Evolutionary conservation across 1,139 yeast genomes (phyloP), one percentile per base, ranked within the genome.

Genomic region (Hemisphaericaspora lyxosophila): DNA sequence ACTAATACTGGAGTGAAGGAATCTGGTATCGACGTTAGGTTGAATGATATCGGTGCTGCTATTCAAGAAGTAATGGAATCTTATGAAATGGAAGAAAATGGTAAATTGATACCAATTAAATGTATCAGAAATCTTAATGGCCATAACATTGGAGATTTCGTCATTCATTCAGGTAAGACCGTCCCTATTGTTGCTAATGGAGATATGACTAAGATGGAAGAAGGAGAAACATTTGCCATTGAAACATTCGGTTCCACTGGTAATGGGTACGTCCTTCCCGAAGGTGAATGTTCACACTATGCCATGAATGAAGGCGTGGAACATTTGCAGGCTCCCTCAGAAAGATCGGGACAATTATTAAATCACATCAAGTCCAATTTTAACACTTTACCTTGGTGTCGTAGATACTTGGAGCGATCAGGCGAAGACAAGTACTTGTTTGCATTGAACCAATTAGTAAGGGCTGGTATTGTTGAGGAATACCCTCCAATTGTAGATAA

Each of bases 191-290:
- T 92, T 30, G 85, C 90, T 55, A 87, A 86, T 53, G 92, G 90
- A 9, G 98, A 92, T 60, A 78, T 78, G 64, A 90, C 97, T 17
- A 90, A 90, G 72, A 90, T 92, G 97, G 99, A 94, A 62, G 99
- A 92, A 67, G 97, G 97, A 45, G 98, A 92, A 61, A 84, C 89
- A 3, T 92, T 88, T 71, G 99, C 99, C 40, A 90, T 94, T 55
- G 99, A 92, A 64, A 92, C 99, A 4, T 92, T 92, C 55, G 98
- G 98, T 5, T 80, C 96, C 31, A 92, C 98, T 2, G 99, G 99
- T 45, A 78, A 85, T 46, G 99, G 97, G 19, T 83, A 82, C 53
- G 98, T 92, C 27, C 68, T 82, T 37, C 73, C 81, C 16, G 85
- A 82, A 45, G 98, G 98, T 34, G 98, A 94, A 62, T 84, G 92